Base-by-base conservation (phyloP, 768 basidiomycete species). In the Xerocomellus dryophilus region DNA sequence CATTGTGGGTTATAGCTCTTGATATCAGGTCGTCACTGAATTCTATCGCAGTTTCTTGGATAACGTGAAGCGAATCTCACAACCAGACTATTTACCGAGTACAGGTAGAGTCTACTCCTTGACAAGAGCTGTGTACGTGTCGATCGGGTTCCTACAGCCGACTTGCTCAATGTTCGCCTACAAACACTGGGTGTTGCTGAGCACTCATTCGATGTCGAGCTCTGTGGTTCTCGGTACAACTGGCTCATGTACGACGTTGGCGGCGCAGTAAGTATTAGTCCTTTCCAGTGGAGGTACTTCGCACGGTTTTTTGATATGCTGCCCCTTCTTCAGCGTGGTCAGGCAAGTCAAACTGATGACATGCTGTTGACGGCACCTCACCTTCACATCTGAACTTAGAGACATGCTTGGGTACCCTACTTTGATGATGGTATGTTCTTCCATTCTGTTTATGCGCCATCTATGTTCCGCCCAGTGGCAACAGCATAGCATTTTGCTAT, bases 171-270 rank as follows among this genome's bases (percentile, higher is more conserved):
- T 52, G 88, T 88, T 53, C 86, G 90, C 21, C 71, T 93, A 32
- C 89, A 89, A 71, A 91, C 90, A 0, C 71, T 92, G 12, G 90
- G 90, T 3, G 84, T 92, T 20, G 81, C 84, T 52, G 89, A 92
- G 60, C 87, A 90, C 64, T 75, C 80, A 2, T 89, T 90, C 66
- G 79, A 84, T 51, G 81, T 90, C 54, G 76, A 77, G 53, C 78
- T 84, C 56, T 81, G 79, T 38, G 84, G 85, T 3, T 76, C 74
- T 51, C 76, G 76, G 40, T 88, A 86, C 64, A 80, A 84, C 49
- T 92, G 90, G 89, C 80, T 83, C 53, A 74, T 92, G 51, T 93
- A 86, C 66, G 90, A 93, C 66, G 90, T 93, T 35, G 89, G 90
- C 38, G 90, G 90, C 43, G 86, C 87, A 47, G 86, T 90, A 65